phyloP scores from a whole-genome alignment of 441 rosid species.

The Daphne laureola region DNA sequence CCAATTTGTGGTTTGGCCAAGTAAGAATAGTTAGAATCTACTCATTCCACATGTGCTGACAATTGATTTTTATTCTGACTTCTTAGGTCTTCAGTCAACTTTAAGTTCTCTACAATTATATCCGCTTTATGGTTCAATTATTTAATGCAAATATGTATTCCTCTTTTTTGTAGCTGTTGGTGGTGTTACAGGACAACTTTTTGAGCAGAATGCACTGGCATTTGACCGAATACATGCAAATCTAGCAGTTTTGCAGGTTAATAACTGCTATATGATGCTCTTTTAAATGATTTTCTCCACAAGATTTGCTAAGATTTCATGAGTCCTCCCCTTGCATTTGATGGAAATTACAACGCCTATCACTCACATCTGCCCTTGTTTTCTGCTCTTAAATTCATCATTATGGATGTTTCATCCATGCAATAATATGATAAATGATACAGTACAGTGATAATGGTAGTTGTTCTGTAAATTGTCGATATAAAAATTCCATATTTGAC shows the following conservation, averaged over 20 bases:
- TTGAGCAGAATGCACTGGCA: conserved; percentile 42
- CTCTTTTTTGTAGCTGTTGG: conserved; percentile 39
- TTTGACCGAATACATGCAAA: conserved; percentile 48
- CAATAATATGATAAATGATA: too few species aligned
- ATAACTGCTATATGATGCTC: conserved; percentile 7
- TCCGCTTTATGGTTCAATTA: not conserved
- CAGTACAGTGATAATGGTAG: too few species aligned
- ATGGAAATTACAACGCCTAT: not conserved
- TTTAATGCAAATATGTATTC: conserved; percentile 7
- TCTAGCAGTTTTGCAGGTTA: conserved; percentile 45
- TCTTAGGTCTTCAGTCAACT: not conserved
- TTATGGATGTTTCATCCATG: too few species aligned
- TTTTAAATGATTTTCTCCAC: not conserved
- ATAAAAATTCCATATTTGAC: too few species aligned
- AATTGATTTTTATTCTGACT: too few species aligned
- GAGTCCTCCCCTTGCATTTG: not conserved
- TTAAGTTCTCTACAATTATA: not conserved
- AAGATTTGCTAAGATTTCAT: not conserved
- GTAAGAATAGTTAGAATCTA: too few species aligned
- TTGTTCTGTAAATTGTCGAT: too few species aligned
- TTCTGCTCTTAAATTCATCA: not conserved
- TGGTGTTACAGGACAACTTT: conserved; percentile 46
- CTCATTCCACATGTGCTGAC: too few species aligned
- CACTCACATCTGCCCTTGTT: not conserved
- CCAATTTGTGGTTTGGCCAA: too few species aligned